phyloP scores from a whole-genome alignment of 2,329 filamentous ascomycete species.

The Fusarium buharicum region DNA sequence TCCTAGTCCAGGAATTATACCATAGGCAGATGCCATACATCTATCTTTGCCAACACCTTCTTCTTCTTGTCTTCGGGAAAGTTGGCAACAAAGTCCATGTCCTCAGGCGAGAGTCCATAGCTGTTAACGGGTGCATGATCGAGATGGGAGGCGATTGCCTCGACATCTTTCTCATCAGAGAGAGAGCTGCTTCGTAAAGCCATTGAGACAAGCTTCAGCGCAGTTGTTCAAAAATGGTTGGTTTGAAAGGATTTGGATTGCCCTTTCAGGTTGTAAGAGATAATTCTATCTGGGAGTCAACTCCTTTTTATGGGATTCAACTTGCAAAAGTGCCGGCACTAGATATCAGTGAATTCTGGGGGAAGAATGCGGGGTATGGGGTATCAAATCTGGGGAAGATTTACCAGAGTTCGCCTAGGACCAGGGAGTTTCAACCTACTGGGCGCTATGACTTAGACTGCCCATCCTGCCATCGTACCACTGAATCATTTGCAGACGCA shows the following conservation, averaged over 20 bases:
- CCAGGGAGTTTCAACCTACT: neutral
- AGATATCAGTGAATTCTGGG: neutral
- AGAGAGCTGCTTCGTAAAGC: conserved; percentile 14
- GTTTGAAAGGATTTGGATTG: neutral
- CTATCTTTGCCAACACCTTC: conserved; percentile 36
- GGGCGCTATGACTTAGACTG: neutral
- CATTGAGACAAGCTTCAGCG: conserved; percentile 1
- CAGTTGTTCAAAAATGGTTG: neutral
- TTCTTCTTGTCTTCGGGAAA: conserved; percentile 38
- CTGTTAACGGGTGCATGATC: conserved; percentile 7
- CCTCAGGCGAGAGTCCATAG: conserved; percentile 22
- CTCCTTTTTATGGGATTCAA: conserved; percentile 23
- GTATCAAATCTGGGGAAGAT: conserved; percentile 26
- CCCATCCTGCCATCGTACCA: conserved; percentile 5
- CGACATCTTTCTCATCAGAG: conserved; percentile 34
- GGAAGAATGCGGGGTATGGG: conserved; percentile 25
- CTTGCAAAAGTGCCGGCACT: neutral
- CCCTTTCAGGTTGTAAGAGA: neutral
- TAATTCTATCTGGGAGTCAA: neutral
- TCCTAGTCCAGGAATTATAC: rapidly evolving
- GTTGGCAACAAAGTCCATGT: conserved; percentile 35
- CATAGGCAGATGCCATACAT: conserved; percentile 2
- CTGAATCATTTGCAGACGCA: neutral
- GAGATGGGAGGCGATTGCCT: conserved; percentile 27
- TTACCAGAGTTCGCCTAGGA: neutral